These are phyloP conservation scores for Panus rudis DNA, from an alignment of 768 basidiomycete genomes.

Conservation along the genomic window DNA sequence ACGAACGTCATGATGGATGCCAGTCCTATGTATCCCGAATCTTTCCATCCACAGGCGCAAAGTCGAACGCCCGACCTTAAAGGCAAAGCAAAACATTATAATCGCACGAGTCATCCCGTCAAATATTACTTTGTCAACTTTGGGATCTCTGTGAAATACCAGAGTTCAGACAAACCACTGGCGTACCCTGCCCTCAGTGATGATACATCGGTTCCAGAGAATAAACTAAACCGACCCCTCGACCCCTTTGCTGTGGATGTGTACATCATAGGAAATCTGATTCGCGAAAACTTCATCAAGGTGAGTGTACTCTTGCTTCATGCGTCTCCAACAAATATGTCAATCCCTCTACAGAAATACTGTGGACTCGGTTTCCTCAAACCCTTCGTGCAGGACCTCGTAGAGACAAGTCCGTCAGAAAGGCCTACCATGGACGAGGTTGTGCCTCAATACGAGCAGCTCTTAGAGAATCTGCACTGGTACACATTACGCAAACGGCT, in stretches of 20 bases:
- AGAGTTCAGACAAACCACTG: conserved; percentile 14
- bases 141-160: conserved; percentile 26
- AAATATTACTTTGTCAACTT: conserved; percentile 33
- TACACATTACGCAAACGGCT: too few species aligned
- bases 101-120: conserved; percentile 22
- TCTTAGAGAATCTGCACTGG: too few species aligned
- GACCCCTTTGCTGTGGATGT: conserved; percentile 30
- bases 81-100: conserved; percentile 22
- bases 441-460: too few species aligned
- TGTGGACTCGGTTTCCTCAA: conserved; percentile 25
- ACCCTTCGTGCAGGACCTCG: too few species aligned
- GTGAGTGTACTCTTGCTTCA: conserved; percentile 11
- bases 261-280: conserved; percentile 28
- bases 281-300: conserved; percentile 20
- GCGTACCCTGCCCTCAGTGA: conserved; percentile 29
- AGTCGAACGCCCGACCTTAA: too few species aligned
- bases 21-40: conserved; percentile 15
- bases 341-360: conserved; percentile 10
- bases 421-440: too few species aligned
- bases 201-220: conserved; percentile 33
- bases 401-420: too few species aligned
- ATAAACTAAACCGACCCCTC: conserved; percentile 7
- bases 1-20: conserved; percentile 23
- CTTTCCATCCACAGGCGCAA: conserved; percentile 20
- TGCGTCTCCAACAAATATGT: neutral